A percentile compares a stretch with the other conserved stretches of the same genome.
Evolutionary conservation across 202 grass and related monocot species (phyloP).

Genomic region (Elaeis oleifera): DNA sequence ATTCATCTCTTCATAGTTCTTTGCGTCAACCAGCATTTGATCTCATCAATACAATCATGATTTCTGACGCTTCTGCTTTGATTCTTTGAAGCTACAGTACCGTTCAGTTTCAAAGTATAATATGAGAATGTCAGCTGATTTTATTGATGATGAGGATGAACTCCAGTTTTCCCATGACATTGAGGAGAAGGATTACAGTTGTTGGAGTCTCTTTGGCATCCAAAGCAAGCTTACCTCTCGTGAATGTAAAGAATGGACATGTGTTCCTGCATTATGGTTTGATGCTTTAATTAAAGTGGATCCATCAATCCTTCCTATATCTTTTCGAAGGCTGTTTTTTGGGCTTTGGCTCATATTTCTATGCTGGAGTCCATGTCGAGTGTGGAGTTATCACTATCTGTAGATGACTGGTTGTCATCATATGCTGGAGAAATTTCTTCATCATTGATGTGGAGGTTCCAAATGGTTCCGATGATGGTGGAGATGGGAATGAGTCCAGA

Average conservation of each 20-base stretch:
- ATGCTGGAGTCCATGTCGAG: constrained; percentile 45
- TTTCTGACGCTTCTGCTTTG: constrained; percentile 96
- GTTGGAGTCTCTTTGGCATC: constrained; percentile 74
- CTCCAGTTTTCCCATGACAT: constrained; percentile 38
- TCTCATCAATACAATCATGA: constrained; percentile 84
- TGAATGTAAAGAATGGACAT: constrained; percentile 85
- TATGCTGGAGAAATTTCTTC: constrained; percentile 58
- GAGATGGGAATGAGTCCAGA: constrained; percentile 59
- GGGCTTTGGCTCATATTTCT: constrained; percentile 75
- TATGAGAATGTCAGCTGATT: constrained; percentile 32
- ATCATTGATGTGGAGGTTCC: constrained; percentile 78
- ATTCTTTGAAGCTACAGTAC: constrained; percentile 58
- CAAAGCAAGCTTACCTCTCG: constrained; percentile 65
- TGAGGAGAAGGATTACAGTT: constrained; percentile 46
- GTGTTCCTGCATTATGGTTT: constrained; percentile 82
- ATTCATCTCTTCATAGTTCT: constrained; percentile 71
- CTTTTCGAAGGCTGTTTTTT: constrained; percentile 90
- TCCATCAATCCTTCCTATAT: constrained; percentile 60
- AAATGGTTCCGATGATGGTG: constrained; percentile 77
- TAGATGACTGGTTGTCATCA: constrained; percentile 66
- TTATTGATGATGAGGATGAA: constrained; percentile 60
- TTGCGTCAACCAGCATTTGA: constrained; percentile 90
- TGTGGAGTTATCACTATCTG: constrained; percentile 40
- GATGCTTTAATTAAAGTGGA: constrained; percentile 68
- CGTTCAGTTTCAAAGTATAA: constrained; percentile 26